These are phyloP conservation scores for Wickerhamomyces queroliae DNA, from an alignment of 805 yeast genomes.

Conservation along the genomic window DNA sequence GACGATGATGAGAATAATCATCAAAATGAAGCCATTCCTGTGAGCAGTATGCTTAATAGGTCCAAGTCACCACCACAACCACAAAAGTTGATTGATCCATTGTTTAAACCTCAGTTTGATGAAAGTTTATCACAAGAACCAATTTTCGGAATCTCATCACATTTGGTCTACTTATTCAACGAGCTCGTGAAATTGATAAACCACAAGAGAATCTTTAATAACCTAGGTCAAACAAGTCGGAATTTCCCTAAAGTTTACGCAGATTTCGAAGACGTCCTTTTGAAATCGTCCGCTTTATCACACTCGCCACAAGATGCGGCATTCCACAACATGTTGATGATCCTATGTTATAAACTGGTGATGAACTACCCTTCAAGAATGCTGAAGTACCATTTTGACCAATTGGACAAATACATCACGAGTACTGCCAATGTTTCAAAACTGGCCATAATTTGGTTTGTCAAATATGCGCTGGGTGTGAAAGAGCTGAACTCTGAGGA, in stretches of 20 bases:
- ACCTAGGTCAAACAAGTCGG: conserved; percentile 31
- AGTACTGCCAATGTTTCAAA: conserved; percentile 1
- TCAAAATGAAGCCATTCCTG: background rate
- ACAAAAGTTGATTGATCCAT: background rate
- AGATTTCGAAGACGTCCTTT: conserved; percentile 36
- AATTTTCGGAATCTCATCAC: conserved; percentile 12
- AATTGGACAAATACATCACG: background rate
- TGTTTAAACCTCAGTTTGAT: background rate
- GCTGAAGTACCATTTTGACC: conserved; percentile 9
- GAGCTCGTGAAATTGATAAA: conserved; percentile 38
- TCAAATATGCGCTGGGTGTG: background rate
- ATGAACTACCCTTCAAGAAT: conserved; percentile 16
- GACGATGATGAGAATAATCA: background rate
- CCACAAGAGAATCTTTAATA: conserved; percentile 35
- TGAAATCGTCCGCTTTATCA: conserved; percentile 6
- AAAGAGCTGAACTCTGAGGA: too few relatives aligned
- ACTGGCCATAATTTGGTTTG: background rate
- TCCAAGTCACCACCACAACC: background rate
- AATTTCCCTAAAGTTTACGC: conserved; percentile 43
- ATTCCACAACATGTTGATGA: conserved; percentile 12
- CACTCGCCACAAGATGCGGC: background rate
- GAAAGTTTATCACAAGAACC: conserved; percentile 1
- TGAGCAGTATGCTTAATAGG: background rate
- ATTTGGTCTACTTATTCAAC: conserved; percentile 29
- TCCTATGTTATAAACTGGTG: conserved; percentile 16